A percentile compares a stretch with the other conserved stretches of the same genome.
phyloP scores from a whole-genome alignment of 2,329 filamentous ascomycete species.

The Botrytis aclada region DNA sequence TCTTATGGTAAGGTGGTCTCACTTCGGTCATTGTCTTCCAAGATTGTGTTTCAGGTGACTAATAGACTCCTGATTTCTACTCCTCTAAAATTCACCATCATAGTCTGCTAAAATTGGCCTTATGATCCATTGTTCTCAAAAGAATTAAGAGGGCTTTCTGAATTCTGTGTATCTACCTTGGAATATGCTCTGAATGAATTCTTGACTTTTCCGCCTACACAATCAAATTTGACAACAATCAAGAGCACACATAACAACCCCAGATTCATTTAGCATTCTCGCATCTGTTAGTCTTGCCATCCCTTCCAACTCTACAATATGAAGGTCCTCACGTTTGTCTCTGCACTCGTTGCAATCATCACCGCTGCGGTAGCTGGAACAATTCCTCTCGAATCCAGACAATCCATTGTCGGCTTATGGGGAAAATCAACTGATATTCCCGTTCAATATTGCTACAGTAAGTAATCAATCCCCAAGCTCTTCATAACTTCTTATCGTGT shows the following conservation, averaged over 20 bases:
- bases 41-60: not conserved
- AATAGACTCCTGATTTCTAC: not conserved
- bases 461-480: not conserved
- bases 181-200: not conserved
- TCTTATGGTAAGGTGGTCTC: not conserved
- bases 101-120: not conserved
- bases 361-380: not conserved
- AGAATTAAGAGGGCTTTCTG: not conserved
- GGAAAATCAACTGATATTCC: not conserved
- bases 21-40: not conserved
- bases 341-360: not conserved
- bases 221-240: not conserved
- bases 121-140: not conserved
- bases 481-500: accelerated
- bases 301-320: not conserved
- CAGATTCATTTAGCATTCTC: not conserved
- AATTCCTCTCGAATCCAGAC: not conserved
- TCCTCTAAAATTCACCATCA: not conserved
- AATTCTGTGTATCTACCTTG: not conserved
- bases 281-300: not conserved
- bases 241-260: not conserved
- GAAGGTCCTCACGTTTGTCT: not conserved
- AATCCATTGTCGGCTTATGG: not conserved
- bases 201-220: not conserved
- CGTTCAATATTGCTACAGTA: slow-evolving; percentile 1